Percentiles rank a stretch among this genome's conserved stretches.
These are phyloP conservation scores for Hyaloraphidium curvatum DNA, from an alignment of 192 early-diverging fungal species.

Conservation along the genomic window DNA sequence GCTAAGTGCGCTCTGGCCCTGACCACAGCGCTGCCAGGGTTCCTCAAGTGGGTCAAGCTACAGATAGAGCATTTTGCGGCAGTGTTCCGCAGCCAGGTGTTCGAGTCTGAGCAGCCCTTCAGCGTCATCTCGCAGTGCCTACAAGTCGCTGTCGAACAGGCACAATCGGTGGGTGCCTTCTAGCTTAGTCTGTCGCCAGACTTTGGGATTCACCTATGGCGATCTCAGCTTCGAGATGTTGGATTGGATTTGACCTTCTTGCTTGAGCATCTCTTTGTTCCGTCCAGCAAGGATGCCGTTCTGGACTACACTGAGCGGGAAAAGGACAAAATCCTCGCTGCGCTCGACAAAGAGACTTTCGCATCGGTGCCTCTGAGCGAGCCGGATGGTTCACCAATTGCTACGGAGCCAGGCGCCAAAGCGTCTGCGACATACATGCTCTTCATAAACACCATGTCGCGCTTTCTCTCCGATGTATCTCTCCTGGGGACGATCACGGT, in stretches of 20 bases:
- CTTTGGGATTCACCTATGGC: background rate
- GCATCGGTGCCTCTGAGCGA: slow-evolving; percentile 19
- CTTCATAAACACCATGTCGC: background rate
- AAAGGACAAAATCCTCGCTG: slow-evolving; percentile 37
- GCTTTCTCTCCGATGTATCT: background rate
- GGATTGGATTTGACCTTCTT: slow-evolving; percentile 74
- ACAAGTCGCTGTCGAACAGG: slow-evolving; percentile 52
- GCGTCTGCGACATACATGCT: slow-evolving; percentile 7
- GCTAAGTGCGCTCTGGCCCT: background rate
- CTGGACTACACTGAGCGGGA: slow-evolving; percentile 42
- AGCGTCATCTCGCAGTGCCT: slow-evolving; percentile 70
- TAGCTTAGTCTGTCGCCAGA: background rate
- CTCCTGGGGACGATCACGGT: no score
- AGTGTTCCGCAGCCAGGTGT: slow-evolving; percentile 79
- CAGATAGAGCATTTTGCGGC: slow-evolving; percentile 69
- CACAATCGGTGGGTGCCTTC: slow-evolving; percentile 32
- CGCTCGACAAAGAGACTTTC: slow-evolving; percentile 49
- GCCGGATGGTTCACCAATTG: slow-evolving; percentile 5
- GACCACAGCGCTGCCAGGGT: slow-evolving; percentile 23
- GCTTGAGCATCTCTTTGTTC: slow-evolving; percentile 57
- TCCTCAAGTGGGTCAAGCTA: slow-evolving; percentile 78
- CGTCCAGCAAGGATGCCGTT: slow-evolving; percentile 50
- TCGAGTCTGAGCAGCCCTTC: slow-evolving; percentile 56
- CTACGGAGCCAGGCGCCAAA: slow-evolving; percentile 4
- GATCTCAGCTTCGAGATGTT: slow-evolving; percentile 49